A percentile compares a stretch with the other conserved stretches of the same genome.
Evolutionary conservation across 2,329 filamentous ascomycete genomes (phyloP).

Genomic region (Arachnomyces sp.): DNA sequence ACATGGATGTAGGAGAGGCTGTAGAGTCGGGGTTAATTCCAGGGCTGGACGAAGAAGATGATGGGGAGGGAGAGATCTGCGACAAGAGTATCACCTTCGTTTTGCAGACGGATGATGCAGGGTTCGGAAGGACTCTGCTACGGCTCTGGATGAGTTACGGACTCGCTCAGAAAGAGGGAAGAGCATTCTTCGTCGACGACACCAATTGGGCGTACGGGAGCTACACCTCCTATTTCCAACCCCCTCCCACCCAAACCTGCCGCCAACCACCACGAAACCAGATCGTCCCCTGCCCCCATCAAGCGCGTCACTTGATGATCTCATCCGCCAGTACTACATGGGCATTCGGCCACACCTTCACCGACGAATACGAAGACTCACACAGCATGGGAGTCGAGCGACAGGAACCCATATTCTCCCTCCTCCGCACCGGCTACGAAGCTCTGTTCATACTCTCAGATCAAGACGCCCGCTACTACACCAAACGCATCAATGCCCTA

Average conservation of each 20-base stretch:
- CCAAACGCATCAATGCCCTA: conserved; percentile 50
- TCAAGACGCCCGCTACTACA: conserved; percentile 59
- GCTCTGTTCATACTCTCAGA: conserved; percentile 61
- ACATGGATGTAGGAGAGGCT: conserved; percentile 65
- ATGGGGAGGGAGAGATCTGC: conserved; percentile 43
- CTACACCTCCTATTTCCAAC: conserved; percentile 63
- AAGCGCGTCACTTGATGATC: conserved; percentile 65
- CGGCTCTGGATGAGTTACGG: conserved; percentile 78
- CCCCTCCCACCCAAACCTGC: conserved; percentile 58
- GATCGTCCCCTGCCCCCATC: conserved; percentile 70
- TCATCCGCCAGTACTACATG: conserved; percentile 59
- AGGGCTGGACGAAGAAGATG: conserved; percentile 29
- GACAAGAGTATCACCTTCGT: conserved; percentile 66
- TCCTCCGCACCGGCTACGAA: conserved; percentile 63
- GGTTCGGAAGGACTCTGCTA: conserved; percentile 68
- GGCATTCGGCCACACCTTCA: conserved; percentile 55
- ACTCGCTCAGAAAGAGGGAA: conserved; percentile 62
- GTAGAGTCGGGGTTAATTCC: conserved; percentile 60
- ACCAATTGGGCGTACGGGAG: conserved; percentile 72
- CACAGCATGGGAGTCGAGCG: conserved; percentile 43
- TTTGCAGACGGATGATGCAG: conserved; percentile 64
- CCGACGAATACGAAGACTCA: conserved; percentile 43
- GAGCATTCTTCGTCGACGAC: conserved; percentile 79
- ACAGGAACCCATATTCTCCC: conserved; percentile 55
- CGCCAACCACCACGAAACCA: conserved; percentile 63